These are phyloP conservation scores for Osmanthus fragrans DNA, from an alignment of 257 asterid genomes.

Conservation along the genomic window DNA sequence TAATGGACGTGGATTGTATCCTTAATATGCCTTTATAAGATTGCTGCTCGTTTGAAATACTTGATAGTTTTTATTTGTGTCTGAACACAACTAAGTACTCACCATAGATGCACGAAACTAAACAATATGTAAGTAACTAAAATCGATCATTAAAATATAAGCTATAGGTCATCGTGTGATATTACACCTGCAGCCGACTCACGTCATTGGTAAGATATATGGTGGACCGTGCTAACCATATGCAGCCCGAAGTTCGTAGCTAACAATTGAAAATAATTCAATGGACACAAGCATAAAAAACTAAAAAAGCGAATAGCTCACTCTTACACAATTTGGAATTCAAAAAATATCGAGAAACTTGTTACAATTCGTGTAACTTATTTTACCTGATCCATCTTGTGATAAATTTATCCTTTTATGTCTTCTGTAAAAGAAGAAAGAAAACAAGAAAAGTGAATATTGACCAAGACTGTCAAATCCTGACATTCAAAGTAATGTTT, in stretches of 20 bases:
- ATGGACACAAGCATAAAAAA: background rate
- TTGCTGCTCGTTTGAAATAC: no score
- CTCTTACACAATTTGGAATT: conserved; percentile 8
- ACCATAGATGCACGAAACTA: no score
- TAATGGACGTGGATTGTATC: no score
- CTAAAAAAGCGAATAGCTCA: background rate
- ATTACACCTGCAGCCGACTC: no score
- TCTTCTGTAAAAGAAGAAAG: background rate
- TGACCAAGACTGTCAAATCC: conserved; percentile 32
- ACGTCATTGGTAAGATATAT: no score
- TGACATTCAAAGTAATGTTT: conserved; percentile 55
- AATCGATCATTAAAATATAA: no score
- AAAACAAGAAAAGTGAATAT: background rate
- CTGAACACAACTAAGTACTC: no score
- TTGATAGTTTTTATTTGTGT: no score
- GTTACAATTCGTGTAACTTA: conserved; percentile 20
- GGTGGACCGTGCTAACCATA: no score
- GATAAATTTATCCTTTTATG: background rate
- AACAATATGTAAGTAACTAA: no score
- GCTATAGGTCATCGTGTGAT: no score
- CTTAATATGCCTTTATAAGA: no score
- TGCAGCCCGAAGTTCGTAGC: background rate
- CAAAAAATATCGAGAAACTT: conserved; percentile 18
- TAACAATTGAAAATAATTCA: background rate
- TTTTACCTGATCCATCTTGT: conserved; percentile 1